Percentiles rank a stretch among this genome's conserved stretches.
Evolutionary conservation across 2,329 filamentous ascomycete genomes (phyloP).

Genomic region (Fusarium luffae): DNA sequence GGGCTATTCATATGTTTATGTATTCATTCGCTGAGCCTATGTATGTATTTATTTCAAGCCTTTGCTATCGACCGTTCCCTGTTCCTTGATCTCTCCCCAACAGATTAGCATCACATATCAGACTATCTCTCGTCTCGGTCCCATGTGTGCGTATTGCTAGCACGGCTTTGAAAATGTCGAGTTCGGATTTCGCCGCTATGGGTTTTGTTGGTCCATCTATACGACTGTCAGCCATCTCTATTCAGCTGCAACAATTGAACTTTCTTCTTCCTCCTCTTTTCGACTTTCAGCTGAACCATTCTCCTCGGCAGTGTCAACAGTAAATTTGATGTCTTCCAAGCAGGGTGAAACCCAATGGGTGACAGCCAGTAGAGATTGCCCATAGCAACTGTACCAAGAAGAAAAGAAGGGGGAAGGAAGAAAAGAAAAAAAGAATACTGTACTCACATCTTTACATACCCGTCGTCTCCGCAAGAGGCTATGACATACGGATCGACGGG

Average conservation of each 20-base stretch:
- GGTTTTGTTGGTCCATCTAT: constrained; percentile 47
- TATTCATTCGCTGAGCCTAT: not conserved
- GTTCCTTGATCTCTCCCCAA: not conserved
- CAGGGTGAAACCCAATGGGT: not conserved
- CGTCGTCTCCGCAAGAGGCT: constrained; percentile 91
- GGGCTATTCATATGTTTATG: not conserved
- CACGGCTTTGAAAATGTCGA: constrained; percentile 28
- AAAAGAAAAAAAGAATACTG: not conserved
- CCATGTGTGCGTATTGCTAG: constrained; percentile 38
- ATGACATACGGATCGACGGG: constrained; percentile 85
- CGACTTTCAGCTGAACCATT: not conserved
- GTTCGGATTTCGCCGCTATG: constrained; percentile 36
- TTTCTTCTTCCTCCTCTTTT: constrained; percentile 8
- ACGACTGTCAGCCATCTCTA: not conserved
- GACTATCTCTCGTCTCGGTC: constrained; percentile 25
- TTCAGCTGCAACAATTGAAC: not conserved
- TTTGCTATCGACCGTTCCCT: not conserved
- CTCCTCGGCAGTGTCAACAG: not conserved
- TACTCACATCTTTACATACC: constrained; percentile 84
- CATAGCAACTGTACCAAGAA: not conserved
- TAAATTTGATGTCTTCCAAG: not conserved
- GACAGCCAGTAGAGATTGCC: not conserved
- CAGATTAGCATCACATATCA: not conserved
- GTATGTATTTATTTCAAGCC: not conserved
- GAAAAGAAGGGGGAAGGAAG: not conserved